Evolutionary conservation across 2,329 filamentous ascomycete species (phyloP).

Genomic region (Geosmithia putterillii): DNA sequence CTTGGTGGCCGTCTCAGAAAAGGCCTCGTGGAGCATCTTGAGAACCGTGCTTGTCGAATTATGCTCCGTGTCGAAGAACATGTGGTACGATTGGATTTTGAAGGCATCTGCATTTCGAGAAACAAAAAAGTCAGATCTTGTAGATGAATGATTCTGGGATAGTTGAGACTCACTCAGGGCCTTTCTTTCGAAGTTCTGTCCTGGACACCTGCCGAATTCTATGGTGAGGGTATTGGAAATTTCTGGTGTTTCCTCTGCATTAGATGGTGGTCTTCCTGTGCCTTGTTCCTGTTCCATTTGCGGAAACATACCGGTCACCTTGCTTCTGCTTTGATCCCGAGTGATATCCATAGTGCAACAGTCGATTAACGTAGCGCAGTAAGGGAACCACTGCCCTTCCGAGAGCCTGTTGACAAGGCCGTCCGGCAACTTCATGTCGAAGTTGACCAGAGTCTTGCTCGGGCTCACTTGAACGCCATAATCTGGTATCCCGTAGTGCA

Average conservation of each 20-base stretch:
- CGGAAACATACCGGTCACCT: constrained; percentile 35
- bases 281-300: no score
- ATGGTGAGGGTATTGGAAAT: constrained; percentile 67
- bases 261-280: no score
- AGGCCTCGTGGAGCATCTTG: constrained; percentile 62
- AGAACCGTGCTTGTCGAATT: constrained; percentile 61
- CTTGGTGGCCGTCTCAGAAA: constrained; percentile 69
- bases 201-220: constrained; percentile 59
- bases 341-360: constrained; percentile 61
- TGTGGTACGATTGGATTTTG: constrained; percentile 73
- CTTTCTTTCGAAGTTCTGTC: constrained; percentile 70
- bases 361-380: constrained; percentile 74
- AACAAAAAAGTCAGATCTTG: not conserved
- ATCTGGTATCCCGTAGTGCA: constrained; percentile 66
- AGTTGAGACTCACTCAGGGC: constrained; percentile 45
- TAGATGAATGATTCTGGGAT: not conserved
- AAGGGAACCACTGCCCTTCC: constrained; percentile 53
- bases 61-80: constrained; percentile 71
- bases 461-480: constrained; percentile 73
- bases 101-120: constrained; percentile 40
- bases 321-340: constrained; percentile 49
- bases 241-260: constrained; percentile 5
- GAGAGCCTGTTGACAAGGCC: constrained; percentile 34
- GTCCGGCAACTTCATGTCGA: constrained; percentile 49
- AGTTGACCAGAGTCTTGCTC: constrained; percentile 76